Base-by-base conservation (phyloP, 202 grass and related monocot genomes). In the Hordeum pubiflorum region DNA sequence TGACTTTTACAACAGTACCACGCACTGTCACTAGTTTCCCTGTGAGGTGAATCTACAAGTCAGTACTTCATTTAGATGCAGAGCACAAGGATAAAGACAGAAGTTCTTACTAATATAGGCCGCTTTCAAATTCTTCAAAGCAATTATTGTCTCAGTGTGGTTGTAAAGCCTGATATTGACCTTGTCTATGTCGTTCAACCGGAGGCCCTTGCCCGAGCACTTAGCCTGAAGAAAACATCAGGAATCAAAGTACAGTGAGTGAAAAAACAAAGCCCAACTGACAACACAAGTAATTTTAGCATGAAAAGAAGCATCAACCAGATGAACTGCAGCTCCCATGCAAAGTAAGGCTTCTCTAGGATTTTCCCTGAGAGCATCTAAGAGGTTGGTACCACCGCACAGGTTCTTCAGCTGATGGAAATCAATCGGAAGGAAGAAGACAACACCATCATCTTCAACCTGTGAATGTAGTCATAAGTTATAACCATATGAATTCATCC, bases 81-180 rank as follows among this genome's bases (percentile, higher is more conserved):
- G 63, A 68, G 48, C 37, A 37, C 50, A 64, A 74, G 32, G 40
- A 82, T 65, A 62, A 75, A 81, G 13, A 20, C 2, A 40, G 2
- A 31, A 33, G 32, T 36, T 48, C 88, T 77, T 89, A 97, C 91
- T 94, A 79, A 97, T 97, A 83, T 82, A 92, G 34, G 88, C 83
- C 0, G 90, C 87, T 92, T 97, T 97, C 81, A 97, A 87, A 54
- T 97, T 87, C 70, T 87, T 97, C 68, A 97, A 84, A 79, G 88
- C 34, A 72, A 88, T 97, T 20, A 79, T 38, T 14, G 64, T 82
- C 61, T 89, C 84, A 0, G 20, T 75, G 72, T 92, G 70, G 72
- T 97, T 94, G 86, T 97, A 85, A 83, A 97, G 86, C 79, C 92
- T 92, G 79, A 97, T 81, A 73, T 94, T 97, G 81, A 93, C 79